Conservation (phyloP, 2,329 filamentous ascomycete species). For the Cephalotrichum gorgonifer region DNA sequence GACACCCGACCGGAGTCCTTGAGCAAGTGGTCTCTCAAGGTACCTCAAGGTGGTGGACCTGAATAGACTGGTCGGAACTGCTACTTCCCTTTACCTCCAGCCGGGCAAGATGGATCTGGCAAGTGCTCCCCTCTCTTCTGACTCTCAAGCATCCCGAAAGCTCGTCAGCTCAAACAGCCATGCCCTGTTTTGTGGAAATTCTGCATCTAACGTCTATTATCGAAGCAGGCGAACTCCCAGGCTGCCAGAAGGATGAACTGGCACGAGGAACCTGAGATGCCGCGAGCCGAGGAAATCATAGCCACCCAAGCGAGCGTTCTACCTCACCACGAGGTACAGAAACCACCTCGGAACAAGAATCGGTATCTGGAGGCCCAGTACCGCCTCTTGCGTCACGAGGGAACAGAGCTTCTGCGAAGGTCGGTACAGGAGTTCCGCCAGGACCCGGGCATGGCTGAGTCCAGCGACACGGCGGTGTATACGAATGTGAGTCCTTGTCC, state of each 20-base stretch:
- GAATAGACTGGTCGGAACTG: no score
- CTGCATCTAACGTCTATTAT: no score
- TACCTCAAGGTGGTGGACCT: no score
- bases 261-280: slow-evolving; percentile 36
- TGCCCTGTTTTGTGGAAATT: neutral
- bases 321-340: slow-evolving; percentile 40
- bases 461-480: slow-evolving; percentile 51
- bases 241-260: neutral
- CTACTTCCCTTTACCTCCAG: no score
- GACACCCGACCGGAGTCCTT: no score
- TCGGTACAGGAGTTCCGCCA: slow-evolving; percentile 48
- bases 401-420: slow-evolving; percentile 56
- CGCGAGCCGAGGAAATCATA: slow-evolving; percentile 41
- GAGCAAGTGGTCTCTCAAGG: no score
- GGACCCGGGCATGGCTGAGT: slow-evolving; percentile 47
- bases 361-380: slow-evolving; percentile 68
- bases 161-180: no score
- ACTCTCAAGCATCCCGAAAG: no score
- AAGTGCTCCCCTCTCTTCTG: no score
- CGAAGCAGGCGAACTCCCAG: neutral
- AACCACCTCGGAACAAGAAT: slow-evolving; percentile 48
- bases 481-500: slow-evolving; percentile 44
- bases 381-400: slow-evolving; percentile 64
- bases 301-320: slow-evolving; percentile 21
- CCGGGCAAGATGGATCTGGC: no score